Evolutionary conservation across 495 filamentous ascomycete species (phyloP), one percentile per base, ranked within the genome.

Genomic region (Penicillium argentinense): DNA sequence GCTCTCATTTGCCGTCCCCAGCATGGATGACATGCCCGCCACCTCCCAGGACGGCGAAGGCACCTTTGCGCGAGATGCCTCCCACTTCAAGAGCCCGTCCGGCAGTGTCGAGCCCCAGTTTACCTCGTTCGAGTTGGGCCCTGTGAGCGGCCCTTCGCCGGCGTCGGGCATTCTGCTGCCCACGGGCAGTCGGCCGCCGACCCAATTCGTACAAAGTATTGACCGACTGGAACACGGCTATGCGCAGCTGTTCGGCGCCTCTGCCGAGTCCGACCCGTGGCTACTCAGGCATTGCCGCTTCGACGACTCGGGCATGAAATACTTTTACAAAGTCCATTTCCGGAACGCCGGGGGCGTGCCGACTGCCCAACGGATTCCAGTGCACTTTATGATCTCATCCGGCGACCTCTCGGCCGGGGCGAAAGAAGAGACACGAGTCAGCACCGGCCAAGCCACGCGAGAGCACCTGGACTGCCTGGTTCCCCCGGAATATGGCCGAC

Each of bases 261-360:
- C 67, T 3, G 59, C 63, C 33, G 67, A 70, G 33, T 70, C 67
- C 12, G 67, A 68, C 33, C 67, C 67, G 1, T 70, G 65, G 59
- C 56, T 70, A 2, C 53, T 70, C 3, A 46, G 67, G 11, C 67
- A 70, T 44, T 70, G 64, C 39, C 60, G 53, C 14, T 70, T 66
- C 26, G 67, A 70, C 27, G 64, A 68, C 25, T 54, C 56, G 23
- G 67, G 67, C 5, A 61, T 68, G 42, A 60, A 60, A 7, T 49
- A 51, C 27, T 64, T 70, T 17, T 60, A 70, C 38, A 61, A 63
- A 28, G 59, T 68, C 0, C 64, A 67, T 24, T 66, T 64, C 42
- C 62, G 67, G 13, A 68, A 70, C 38, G 67, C 63, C 2, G 67
- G 67, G 7, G 67, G 67, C 3, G 67, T 70, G 7, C 67, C 67